A percentile compares a stretch with the other conserved stretches of the same genome.
Evolutionary conservation across 2,329 filamentous ascomycete genomes (phyloP).

Genomic region (Aspergillus terreus): DNA sequence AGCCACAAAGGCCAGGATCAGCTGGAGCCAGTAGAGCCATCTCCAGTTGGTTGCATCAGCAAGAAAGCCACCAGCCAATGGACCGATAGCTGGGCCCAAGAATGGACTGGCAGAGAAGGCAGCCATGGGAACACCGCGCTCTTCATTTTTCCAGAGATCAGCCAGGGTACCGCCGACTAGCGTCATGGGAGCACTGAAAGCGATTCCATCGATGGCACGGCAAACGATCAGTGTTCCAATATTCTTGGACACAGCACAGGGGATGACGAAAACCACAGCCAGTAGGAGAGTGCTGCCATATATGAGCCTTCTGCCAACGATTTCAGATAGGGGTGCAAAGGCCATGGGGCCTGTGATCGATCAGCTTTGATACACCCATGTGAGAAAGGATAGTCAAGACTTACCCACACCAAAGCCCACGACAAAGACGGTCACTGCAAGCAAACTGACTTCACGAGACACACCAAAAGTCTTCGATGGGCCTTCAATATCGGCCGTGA

Average conservation of each 20-base stretch:
- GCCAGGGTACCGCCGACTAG: conserved; percentile 78
- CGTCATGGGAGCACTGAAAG: conserved; percentile 83
- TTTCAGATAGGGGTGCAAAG: conserved; percentile 75
- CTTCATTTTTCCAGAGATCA: conserved; percentile 80
- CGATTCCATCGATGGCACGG: conserved; percentile 74
- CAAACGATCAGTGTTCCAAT: conserved; percentile 73
- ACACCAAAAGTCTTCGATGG: conserved; percentile 63
- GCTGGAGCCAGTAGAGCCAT: conserved; percentile 83
- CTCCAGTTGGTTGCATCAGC: conserved; percentile 69
- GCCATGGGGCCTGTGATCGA: conserved; percentile 60
- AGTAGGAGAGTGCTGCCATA: conserved; percentile 66
- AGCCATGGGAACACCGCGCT: conserved; percentile 82
- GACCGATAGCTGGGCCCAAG: conserved; percentile 73
- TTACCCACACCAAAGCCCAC: conserved; percentile 73
- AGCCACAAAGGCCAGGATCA: conserved; percentile 67
- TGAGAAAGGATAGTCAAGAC: conserved; percentile 5
- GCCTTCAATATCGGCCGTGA: conserved; percentile 70
- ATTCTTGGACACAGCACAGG: conserved; percentile 72
- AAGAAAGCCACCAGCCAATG: conserved; percentile 73
- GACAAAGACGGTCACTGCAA: conserved; percentile 74
- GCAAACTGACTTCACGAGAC: conserved; percentile 67
- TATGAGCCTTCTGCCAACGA: conserved; percentile 67
- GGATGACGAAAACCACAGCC: conserved; percentile 75
- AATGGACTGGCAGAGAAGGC: conserved; percentile 81
- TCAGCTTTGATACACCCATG: conserved; percentile 8